These are phyloP conservation scores for Tilletia indica DNA, from an alignment of 1,284 basidiomycete genomes.

Conservation along the genomic window DNA sequence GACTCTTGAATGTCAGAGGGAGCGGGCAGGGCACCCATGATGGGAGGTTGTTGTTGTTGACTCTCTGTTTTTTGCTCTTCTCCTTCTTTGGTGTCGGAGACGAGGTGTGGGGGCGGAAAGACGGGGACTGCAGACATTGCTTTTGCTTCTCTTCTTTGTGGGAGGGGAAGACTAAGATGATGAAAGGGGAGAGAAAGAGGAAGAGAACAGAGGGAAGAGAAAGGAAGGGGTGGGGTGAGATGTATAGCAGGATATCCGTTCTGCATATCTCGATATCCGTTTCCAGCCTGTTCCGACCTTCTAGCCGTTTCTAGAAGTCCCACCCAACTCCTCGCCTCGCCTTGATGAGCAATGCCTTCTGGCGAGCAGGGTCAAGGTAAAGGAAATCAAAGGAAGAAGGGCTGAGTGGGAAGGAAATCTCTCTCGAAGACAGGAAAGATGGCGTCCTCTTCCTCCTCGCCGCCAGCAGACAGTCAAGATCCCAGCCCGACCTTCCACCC, in stretches of 20 bases:
- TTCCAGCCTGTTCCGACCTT: no score
- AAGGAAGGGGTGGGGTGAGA: background rate
- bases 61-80: background rate
- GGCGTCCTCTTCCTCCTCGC: conserved; percentile 22
- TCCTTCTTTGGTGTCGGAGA: background rate
- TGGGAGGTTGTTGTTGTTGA: background rate
- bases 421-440: background rate
- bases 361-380: no score
- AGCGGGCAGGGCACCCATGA: background rate
- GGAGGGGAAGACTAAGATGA: no score
- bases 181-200: no score
- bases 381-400: no score
- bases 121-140: background rate
- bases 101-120: conserved; percentile 6
- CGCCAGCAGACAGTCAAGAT: conserved; percentile 7
- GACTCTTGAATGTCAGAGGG: background rate
- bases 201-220: background rate
- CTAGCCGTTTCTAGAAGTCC: no score
- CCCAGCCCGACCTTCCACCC: conserved; percentile 19
- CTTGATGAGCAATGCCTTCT: no score
- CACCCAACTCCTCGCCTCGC: no score
- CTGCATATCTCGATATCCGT: no score
- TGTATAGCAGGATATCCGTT: no score
- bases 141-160: background rate
- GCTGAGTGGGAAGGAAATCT: background rate